Evolutionary conservation across 139 green algal species (phyloP).

Genomic region (Tetratostichococcus sp.): DNA sequence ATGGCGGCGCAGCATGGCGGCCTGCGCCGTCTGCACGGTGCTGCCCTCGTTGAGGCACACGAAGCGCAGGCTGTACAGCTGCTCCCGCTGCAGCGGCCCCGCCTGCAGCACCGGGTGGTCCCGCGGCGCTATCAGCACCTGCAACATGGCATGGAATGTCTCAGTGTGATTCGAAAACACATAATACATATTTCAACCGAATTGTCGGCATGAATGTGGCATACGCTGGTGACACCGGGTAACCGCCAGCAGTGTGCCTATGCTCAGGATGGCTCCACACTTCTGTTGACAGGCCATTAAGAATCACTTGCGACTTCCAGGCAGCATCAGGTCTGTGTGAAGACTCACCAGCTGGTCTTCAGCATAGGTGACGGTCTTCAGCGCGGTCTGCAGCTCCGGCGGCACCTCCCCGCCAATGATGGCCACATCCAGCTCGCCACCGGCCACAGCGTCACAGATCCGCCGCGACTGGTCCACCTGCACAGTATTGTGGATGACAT

Average conservation of each 20-base stretch:
- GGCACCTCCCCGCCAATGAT: conserved; percentile 43
- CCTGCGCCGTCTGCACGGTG: conserved; percentile 19
- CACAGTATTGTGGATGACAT: too few species aligned
- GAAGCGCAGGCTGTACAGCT: conserved; percentile 31
- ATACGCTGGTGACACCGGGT: too few species aligned
- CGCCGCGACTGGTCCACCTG: conserved; percentile 27
- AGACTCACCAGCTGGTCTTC: conserved; percentile 27
- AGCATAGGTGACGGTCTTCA: conserved; percentile 21
- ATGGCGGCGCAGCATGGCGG: conserved; percentile 17
- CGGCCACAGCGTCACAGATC: conserved; percentile 25
- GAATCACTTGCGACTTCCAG: too few species aligned
- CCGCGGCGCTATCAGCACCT: conserved; percentile 27
- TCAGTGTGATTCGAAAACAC: too few species aligned
- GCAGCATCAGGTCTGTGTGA: neutral
- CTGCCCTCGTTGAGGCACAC: conserved; percentile 27
- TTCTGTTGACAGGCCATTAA: too few species aligned
- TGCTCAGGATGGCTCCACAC: too few species aligned
- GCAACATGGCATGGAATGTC: neutral
- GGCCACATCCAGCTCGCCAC: conserved; percentile 32
- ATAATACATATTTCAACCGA: too few species aligned
- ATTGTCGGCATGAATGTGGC: too few species aligned
- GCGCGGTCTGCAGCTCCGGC: conserved; percentile 10
- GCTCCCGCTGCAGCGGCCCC: conserved; percentile 19
- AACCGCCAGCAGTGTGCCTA: too few species aligned
- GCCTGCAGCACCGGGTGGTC: conserved; percentile 20